Percentiles rank a stretch among this genome's conserved stretches.
Evolutionary conservation across 2,329 filamentous ascomycete species (phyloP).

Genomic region (Colletotrichum orchidophilum): DNA sequence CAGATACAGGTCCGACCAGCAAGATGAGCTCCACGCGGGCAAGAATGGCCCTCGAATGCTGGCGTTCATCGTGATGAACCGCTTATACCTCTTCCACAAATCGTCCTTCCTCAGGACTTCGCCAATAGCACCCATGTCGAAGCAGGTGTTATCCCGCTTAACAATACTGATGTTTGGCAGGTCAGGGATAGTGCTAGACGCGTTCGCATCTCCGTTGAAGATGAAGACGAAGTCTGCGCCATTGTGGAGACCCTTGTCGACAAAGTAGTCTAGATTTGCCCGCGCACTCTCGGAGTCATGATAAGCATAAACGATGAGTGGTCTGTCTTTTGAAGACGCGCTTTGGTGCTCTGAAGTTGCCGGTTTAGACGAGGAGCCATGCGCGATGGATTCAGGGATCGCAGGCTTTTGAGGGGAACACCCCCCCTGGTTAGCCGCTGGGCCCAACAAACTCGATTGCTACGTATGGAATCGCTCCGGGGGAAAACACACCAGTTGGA

Average conservation of each 20-base stretch:
- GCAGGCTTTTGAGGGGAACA: background rate
- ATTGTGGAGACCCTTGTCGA: slow-evolving; percentile 46
- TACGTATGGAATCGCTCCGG: background rate
- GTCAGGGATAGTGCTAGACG: slow-evolving; percentile 38
- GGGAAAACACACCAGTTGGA: background rate
- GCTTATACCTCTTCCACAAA: slow-evolving; percentile 45
- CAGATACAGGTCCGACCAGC: slow-evolving; percentile 48
- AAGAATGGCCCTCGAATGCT: slow-evolving; percentile 49
- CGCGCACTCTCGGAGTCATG: slow-evolving; percentile 42
- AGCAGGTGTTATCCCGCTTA: slow-evolving; percentile 44
- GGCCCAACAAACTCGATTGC: background rate
- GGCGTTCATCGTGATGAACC: slow-evolving; percentile 48
- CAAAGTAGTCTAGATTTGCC: slow-evolving; percentile 46
- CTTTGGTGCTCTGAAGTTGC: background rate
- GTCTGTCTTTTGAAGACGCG: background rate
- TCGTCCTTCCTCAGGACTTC: slow-evolving; percentile 43
- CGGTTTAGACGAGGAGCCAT: background rate
- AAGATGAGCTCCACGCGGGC: slow-evolving; percentile 43
- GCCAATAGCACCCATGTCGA: slow-evolving; percentile 45
- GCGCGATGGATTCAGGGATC: background rate
- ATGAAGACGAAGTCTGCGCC: slow-evolving; percentile 51
- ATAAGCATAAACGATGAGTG: slow-evolving; percentile 11
- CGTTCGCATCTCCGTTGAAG: slow-evolving; percentile 45
- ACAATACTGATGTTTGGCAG: slow-evolving; percentile 43
- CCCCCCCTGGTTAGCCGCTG: background rate